phyloP scores from a whole-genome alignment of 257 asterid genomes.

The Jasminum sambac region DNA sequence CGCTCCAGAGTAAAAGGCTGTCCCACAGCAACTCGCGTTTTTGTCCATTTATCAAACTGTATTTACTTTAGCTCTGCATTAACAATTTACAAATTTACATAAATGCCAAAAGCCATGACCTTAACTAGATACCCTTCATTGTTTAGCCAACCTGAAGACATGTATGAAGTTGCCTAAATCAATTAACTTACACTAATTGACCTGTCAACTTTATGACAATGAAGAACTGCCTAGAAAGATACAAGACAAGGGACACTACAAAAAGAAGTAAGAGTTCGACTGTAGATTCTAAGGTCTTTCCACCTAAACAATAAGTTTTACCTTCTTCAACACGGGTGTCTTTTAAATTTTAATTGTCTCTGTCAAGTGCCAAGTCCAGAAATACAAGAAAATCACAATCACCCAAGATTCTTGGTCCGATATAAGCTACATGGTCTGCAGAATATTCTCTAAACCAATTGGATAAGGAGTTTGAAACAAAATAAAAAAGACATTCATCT shows the following conservation, averaged over 20 bases:
- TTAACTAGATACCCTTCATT: neutral
- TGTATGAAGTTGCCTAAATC: neutral
- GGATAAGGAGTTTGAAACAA: neutral
- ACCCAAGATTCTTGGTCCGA: neutral
- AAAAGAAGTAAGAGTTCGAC: neutral
- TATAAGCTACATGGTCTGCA: constrained; percentile 13
- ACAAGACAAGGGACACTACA: neutral
- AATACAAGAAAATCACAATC: neutral
- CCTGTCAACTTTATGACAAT: neutral
- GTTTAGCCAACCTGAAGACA: neutral
- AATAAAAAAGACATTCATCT: neutral
- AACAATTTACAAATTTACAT: neutral
- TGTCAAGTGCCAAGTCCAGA: constrained; percentile 18
- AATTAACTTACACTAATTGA: neutral
- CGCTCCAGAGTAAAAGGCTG: neutral
- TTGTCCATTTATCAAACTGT: neutral
- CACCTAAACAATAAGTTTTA: constrained; percentile 8
- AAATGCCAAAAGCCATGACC: neutral
- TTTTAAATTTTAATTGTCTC: neutral
- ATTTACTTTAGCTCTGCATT: neutral
- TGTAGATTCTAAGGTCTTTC: neutral
- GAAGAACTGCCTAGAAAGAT: neutral
- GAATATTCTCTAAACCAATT: neutral
- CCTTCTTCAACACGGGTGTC: constrained; percentile 26
- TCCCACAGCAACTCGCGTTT: neutral